Evolutionary conservation across 2,329 filamentous ascomycete genomes (phyloP), one percentile per base, ranked within the genome.

Genomic region (Penicillium sp.): DNA sequence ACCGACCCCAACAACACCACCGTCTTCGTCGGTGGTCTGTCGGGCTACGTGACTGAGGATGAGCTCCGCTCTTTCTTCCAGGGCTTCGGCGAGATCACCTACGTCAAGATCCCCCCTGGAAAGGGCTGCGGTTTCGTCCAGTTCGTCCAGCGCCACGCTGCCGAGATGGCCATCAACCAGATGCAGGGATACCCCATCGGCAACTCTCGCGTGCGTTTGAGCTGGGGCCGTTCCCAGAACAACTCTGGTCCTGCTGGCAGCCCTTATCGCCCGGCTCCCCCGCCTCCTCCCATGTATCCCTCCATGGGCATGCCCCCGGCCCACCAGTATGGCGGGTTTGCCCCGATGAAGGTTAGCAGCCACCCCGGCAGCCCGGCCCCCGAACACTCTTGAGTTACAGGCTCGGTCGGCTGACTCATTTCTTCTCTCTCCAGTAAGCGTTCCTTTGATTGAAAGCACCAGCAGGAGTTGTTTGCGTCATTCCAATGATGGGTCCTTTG

Each of bases 51-150:
- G 58, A 99, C 94, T 44, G 94, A 99, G 79, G 94, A 99, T 68
- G 94, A 99, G 81, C 87, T 99, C n/a, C 90, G 94, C 59, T 96
- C 92, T 0, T 99, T 99, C 84, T 99, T 99, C 87, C 94, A 99
- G 76, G 94, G 94, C 65, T 99, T 99, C 61, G 94, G 94, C 56
- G 94, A 99, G 74, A 99, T 99, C 71, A 99, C 94, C 66, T 99
- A 99, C 74, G 94, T 99, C 79, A 99, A 99, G 86, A 99, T 99
- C 54, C 94, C 94, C 49, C 93, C 94, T 60, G 94, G 94, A 78
- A 99, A 99, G 84, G 94, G 94, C 64, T 99, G 94, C 70, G 94
- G 94, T 53, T 99, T 99, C 71, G 94, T 99, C 54, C 94, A 99
- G 76, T 99, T 99, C 66, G 94, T 99, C 52, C 94, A 99, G 79